Conservation (phyloP, 2,329 filamentous ascomycete species). For the Colletotrichum sojae region DNA sequence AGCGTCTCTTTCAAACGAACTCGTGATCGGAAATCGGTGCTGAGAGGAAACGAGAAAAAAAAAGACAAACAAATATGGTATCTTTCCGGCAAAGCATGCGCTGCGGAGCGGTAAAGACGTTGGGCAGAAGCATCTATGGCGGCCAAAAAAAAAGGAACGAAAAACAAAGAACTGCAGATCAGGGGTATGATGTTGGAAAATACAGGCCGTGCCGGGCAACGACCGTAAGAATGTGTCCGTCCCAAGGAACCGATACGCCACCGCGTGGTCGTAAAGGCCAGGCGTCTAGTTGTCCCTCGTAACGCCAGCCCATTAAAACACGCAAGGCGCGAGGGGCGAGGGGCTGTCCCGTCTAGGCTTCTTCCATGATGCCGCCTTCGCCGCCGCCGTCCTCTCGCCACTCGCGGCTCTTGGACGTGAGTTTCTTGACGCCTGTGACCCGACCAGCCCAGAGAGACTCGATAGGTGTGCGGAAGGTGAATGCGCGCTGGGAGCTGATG, state of each 20-base stretch:
- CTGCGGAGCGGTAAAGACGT: conserved; percentile 40
- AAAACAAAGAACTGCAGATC: conserved; percentile 33
- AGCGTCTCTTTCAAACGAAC: conserved; percentile 20
- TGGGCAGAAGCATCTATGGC: conserved; percentile 28
- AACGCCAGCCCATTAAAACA: conserved; percentile 31
- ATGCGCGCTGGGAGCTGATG: conserved; percentile 93
- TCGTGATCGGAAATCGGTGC: conserved; percentile 3
- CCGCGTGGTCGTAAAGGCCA: conserved; percentile 17
- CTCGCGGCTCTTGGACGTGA: conserved; percentile 88
- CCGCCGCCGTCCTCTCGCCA: conserved; percentile 92
- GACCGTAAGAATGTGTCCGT: conserved; percentile 29
- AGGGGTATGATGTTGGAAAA: conserved; percentile 38
- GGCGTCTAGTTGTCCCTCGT: conserved; percentile 22
- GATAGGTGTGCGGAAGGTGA: conserved; percentile 91
- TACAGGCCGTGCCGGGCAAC: conserved; percentile 32
- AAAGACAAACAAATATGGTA: conserved; percentile 36
- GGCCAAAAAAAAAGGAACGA: conserved; percentile 22
- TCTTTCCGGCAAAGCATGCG: conserved; percentile 40
- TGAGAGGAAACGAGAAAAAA: conserved; percentile 32
- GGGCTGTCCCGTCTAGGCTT: conserved; percentile 58
- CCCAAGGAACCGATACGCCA: conserved; percentile 35
- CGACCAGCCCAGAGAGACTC: conserved; percentile 91
- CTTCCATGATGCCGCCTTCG: conserved; percentile 74
- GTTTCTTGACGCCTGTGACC: conserved; percentile 82
- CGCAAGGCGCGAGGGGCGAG: conserved; percentile 23